Base-by-base conservation (phyloP, 2,329 filamentous ascomycete genomes). In the Penicillium sp. region DNA sequence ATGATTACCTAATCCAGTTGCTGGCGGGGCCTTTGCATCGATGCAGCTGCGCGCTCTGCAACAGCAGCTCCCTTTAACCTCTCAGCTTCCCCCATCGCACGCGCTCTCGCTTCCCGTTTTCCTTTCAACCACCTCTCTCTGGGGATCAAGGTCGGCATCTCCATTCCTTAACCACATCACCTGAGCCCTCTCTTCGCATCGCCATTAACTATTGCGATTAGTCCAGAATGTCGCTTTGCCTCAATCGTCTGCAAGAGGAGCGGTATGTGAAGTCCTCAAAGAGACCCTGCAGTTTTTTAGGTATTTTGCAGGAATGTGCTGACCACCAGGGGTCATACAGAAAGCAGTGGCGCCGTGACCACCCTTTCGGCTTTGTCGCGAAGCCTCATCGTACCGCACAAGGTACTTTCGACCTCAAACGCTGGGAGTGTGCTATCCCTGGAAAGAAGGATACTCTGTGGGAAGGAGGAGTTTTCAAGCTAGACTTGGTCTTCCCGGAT, bases 381-480 rank as follows among this genome's bases (percentile, higher is more conserved):
- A 87, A 90, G 62, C 93, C 94, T 9, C 75, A 83, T 48, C 86
- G 91, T 55, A 90, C 81, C 48, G 68, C 83, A 13, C 78, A 87
- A 53, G 90, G 89, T 39, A 81, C 88, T 1, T 78, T 97, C 36
- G 93, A 98, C 62, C 76, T 98, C 50, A 95, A 96, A 77, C 80
- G 82, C 51, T 98, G 93, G 93, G 90, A 97, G 58, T 97, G 93
- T 60, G 90, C 90, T 29, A 86, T 98, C 29, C 93, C 93, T 3
- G 93, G 94, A 59, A 96, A 95, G 65, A 84, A 94, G 45, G 93
- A 94, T 74, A 98, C 94, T 0, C 83, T 97, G 15, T 98, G 93
- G 93, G 90, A 94, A 60, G 90, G 90, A n/a, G 93, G 93, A 2
- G 72, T 96, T 8, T 97, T 97, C 74, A 98, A 97, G 74, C 74